Evolutionary conservation across 768 basidiomycete genomes (phyloP), one percentile per base, ranked within the genome.

Genomic region (Chalciporus piperatus): DNA sequence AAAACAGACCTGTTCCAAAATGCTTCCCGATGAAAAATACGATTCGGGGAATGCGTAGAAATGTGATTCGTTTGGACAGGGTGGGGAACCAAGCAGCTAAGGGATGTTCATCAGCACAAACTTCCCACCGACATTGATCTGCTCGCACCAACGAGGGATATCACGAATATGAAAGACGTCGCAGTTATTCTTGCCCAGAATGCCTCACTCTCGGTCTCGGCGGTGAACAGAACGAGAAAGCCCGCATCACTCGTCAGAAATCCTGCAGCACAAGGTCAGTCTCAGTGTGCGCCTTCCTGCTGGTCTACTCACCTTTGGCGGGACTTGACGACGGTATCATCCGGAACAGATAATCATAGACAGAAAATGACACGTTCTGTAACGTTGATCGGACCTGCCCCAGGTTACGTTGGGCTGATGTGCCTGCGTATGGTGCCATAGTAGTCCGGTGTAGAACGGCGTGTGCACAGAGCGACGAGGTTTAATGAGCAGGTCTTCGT

Each of bases 11-110:
- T 13, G 90, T 92, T 32, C 90, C 90, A 59, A 92, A 91, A 63
- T 92, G 90, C 60, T 91, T 92, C 35, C 87, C 89, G n/a, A 89
- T 74, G 67, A 92, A 92, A 64, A 92, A 92, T 16, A 85, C 60
- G 14, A 87, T 71, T 20, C 76, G 76, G 2, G 87, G 88, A 58
- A 89, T 83, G 47, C 76, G 76, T 19, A 90, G 59, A 50, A 74
- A 74, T 6, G 74, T 72, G 13, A 76, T 60, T 2, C 74, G 74
- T 51, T 78, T 80, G 0, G 88, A 87, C 22, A 89, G 50, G 1
- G 80, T 71, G 0, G 90, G 89, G 55, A 92, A 86, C 0, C 85
- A 85, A 1, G 82, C 84, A n/a, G 89, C 89, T 79, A 43, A 3
- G 12, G 48, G 27, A 35, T 23, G 19, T 14, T 27, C 1, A 48